Conservation (phyloP, 1,284 basidiomycete genomes). For the Puccinia novopanici region DNA sequence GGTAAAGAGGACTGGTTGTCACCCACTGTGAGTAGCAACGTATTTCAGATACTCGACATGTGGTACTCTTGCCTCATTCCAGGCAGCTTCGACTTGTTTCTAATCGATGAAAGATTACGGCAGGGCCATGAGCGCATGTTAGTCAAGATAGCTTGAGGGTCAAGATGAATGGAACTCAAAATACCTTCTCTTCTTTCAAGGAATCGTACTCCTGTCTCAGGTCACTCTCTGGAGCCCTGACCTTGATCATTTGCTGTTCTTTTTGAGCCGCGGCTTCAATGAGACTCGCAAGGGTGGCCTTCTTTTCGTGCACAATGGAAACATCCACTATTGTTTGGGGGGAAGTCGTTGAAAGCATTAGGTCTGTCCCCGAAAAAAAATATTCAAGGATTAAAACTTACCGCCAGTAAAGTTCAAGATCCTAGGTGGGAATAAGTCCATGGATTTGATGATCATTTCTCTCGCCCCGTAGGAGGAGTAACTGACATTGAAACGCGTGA, state of each 20-base stretch:
- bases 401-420: slow-evolving; percentile 35
- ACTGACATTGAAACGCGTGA: slow-evolving; percentile 27
- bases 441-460: slow-evolving; percentile 43
- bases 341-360: background rate
- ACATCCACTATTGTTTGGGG: slow-evolving; percentile 29
- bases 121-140: background rate
- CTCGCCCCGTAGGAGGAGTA: slow-evolving; percentile 41
- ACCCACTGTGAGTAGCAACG: background rate
- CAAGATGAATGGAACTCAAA: background rate
- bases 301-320: background rate
- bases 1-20: background rate
- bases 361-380: background rate
- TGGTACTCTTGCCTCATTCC: slow-evolving; percentile 11
- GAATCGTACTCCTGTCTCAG: slow-evolving; percentile 31
- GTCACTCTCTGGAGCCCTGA: slow-evolving; percentile 12
- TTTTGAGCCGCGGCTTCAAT: background rate
- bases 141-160: background rate
- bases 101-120: background rate
- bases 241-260: slow-evolving; percentile 7
- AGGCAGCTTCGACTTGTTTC: slow-evolving; percentile 28
- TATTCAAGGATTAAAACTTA: slow-evolving; percentile 11
- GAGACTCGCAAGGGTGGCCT: background rate
- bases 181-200: slow-evolving; percentile 8
- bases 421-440: background rate
- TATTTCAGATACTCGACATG: slow-evolving; percentile 23